Base-by-base conservation (phyloP, 129 eudicot genomes). In the Helianthus tuberosus region DNA sequence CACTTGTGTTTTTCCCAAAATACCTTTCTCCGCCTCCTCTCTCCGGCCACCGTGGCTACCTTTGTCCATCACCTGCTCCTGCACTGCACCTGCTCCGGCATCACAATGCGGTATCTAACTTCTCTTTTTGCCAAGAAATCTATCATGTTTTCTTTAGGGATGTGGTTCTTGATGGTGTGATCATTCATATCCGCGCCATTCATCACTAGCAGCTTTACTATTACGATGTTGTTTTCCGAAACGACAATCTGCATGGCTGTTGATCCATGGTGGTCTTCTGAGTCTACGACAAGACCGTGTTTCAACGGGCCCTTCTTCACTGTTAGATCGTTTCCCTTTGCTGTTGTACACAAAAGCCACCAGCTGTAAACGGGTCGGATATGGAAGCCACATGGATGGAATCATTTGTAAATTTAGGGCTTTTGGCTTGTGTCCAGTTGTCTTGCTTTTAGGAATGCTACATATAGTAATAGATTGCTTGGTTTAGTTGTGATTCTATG, bases 221-320 rank as follows among this genome's bases (percentile, higher is more conserved):
- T 85, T 44, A 89, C 96, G 25, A 76, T 12, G 47, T 85, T 82
- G 73, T 85, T 84, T 50, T 85, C 88, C 10, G 75, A 67, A 23
- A 83, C 76, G 0, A 96, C 98, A 3, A 89, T 86, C 65, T 92
- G 87, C 64, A 85, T 73, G 29, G 98, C 88, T 15, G 88, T 87
- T 61, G 59, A 27, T 57, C 98, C 96, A 64, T 85, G 89, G 57
- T 81, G 91, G 51, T 89, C 91, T 47, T 81, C 85, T 2, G 91
- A 92, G 77, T 92, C 91, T 1, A 89, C 92, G n/a, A 68, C 75
- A 47, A 92, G 79, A 7, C 98, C 98, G 62, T 92, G 89, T 44
- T 86, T 92, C 71, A 92, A 41, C 13, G 87, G 89, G 50, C 84
- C 94, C 59, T 87, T 84, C 94, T 84, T 87, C 41, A 82, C 84